These are phyloP conservation scores for Alternaria gansuensis DNA, from an alignment of 2,329 filamentous ascomycete genomes.

Conservation along the genomic window DNA sequence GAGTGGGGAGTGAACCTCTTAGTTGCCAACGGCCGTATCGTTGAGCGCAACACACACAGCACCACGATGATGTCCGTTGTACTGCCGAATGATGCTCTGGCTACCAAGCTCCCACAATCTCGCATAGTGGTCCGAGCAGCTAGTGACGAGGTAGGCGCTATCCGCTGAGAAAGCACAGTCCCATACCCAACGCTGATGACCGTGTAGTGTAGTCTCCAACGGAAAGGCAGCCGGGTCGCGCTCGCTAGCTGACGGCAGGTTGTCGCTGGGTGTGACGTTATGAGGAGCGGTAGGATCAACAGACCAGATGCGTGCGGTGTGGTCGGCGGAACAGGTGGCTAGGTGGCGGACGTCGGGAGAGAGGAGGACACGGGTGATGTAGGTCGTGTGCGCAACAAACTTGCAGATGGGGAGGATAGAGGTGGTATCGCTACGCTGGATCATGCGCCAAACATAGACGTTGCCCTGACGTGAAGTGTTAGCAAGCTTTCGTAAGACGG, in stretches of 20 bases:
- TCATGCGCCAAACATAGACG: slow-evolving; percentile 95
- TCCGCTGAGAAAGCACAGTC: slow-evolving; percentile 96
- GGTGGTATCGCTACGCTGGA: slow-evolving; percentile 82
- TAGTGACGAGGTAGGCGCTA: slow-evolving; percentile 90
- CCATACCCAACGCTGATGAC: slow-evolving; percentile 97
- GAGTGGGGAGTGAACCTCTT: neutral
- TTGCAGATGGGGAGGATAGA: slow-evolving; percentile 86
- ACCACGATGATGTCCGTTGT: slow-evolving; percentile 91
- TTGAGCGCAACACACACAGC: slow-evolving; percentile 93
- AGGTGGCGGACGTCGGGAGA: slow-evolving; percentile 94
- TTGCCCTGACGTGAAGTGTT: slow-evolving; percentile 71
- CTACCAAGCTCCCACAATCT: slow-evolving; percentile 87
- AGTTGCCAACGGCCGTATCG: slow-evolving; percentile 63
- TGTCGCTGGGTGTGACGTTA: slow-evolving; percentile 46
- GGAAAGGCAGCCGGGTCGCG: slow-evolving; percentile 69
- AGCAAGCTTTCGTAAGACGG: neutral
- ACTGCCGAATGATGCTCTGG: slow-evolving; percentile 91
- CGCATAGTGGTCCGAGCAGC: slow-evolving; percentile 92
- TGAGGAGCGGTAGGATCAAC: slow-evolving; percentile 66
- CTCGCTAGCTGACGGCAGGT: slow-evolving; percentile 46
- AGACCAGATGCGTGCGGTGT: slow-evolving; percentile 96
- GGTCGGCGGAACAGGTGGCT: slow-evolving; percentile 91
- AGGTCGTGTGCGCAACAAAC: slow-evolving; percentile 90
- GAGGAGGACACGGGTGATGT: slow-evolving; percentile 89
- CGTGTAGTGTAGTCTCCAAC: slow-evolving; percentile 85